Conservation (phyloP, 139 green algal species). For the Chlamydomonas sp. region DNA sequence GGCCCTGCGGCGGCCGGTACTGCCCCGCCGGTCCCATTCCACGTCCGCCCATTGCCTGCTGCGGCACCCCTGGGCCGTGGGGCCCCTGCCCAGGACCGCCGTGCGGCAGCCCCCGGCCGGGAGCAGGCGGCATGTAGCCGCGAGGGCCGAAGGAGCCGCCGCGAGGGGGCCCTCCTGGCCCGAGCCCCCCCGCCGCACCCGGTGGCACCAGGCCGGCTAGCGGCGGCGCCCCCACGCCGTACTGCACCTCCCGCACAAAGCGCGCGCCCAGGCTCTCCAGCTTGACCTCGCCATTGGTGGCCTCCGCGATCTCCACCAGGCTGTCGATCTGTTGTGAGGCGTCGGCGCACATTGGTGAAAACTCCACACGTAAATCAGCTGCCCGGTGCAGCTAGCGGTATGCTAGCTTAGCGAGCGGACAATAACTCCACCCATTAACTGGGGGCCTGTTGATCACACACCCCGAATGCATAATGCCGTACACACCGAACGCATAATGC, state of each 20-base stretch:
- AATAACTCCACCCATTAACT: neutral
- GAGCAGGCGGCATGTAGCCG: no score
- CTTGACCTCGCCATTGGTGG: slow-evolving; percentile 71
- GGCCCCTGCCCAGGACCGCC: no score
- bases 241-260: slow-evolving; percentile 57
- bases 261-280: slow-evolving; percentile 65
- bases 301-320: slow-evolving; percentile 63
- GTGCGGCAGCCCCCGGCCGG: no score
- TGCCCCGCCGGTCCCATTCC: no score
- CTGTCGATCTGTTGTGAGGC: slow-evolving; percentile 56
- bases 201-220: neutral
- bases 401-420: neutral
- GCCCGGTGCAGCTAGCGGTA: neutral
- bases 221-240: slow-evolving; percentile 21
- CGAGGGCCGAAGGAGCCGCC: no score
- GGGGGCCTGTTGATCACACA: no score
- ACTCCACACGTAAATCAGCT: neutral
- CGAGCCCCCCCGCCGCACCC: no score
- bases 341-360: neutral
- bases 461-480: no score
- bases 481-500: neutral
- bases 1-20: no score
- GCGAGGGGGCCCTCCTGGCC: no score
- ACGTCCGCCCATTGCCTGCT: no score
- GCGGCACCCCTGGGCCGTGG: no score